phyloP scores from a whole-genome alignment of 768 basidiomycete genomes.

The Kwoniella sp. region DNA sequence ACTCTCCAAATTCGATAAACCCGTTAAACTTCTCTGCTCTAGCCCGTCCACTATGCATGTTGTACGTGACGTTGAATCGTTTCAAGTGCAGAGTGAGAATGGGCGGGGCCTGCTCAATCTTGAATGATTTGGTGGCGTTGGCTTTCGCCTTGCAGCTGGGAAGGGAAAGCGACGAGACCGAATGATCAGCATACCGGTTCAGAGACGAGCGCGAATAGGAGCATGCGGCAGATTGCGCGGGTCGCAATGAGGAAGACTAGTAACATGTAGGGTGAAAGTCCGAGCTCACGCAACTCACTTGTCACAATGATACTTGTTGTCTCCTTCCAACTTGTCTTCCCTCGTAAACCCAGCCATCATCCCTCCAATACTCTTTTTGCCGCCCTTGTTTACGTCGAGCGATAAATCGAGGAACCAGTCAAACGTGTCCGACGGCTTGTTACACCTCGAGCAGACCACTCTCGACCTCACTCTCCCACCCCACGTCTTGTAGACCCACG shows the following conservation, averaged over 20 bases:
- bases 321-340: constrained; percentile 79
- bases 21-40: constrained; percentile 83
- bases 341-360: constrained; percentile 65
- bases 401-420: constrained; percentile 93
- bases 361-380: constrained; percentile 60
- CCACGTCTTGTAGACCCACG: constrained; percentile 93
- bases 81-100: constrained; percentile 93
- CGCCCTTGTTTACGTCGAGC: constrained; percentile 80
- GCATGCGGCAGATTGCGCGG: too few relatives aligned
- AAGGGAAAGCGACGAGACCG: background rate
- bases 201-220: background rate
- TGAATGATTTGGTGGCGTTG: constrained; percentile 85
- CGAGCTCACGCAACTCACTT: constrained; percentile 65
- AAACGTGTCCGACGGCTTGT: constrained; percentile 90
- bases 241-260: too few relatives aligned
- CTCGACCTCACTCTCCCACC: constrained; percentile 89
- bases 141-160: constrained; percentile 88
- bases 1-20: constrained; percentile 75
- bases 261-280: too few relatives aligned
- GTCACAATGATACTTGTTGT: constrained; percentile 98
- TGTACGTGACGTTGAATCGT: constrained; percentile 65
- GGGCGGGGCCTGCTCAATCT: constrained; percentile 80
- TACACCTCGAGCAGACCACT: constrained; percentile 80
- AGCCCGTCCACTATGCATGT: constrained; percentile 58
- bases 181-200: background rate